phyloP scores from a whole-genome alignment of 768 basidiomycete species.

The Auricularia cornea region DNA sequence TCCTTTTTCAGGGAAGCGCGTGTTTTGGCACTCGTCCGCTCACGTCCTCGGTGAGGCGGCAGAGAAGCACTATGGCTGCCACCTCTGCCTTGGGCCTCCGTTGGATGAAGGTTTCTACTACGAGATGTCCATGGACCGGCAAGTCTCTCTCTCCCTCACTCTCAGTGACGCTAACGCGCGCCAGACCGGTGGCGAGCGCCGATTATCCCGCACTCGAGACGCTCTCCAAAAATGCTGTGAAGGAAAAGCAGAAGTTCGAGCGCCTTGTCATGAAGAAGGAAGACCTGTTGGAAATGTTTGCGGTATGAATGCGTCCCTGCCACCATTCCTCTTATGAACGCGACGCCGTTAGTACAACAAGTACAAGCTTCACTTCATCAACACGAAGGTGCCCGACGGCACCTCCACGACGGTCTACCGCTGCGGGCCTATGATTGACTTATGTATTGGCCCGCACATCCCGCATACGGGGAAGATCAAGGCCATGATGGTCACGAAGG shows the following conservation, averaged over 20 bases:
- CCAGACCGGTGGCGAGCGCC: constrained; percentile 51
- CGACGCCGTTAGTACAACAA: constrained; percentile 78
- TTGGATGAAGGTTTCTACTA: constrained; percentile 99
- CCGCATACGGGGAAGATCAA: constrained; percentile 98
- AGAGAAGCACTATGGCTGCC: constrained; percentile 94
- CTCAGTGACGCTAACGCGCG: constrained; percentile 26
- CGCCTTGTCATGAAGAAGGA: constrained; percentile 90
- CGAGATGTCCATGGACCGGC: constrained; percentile 77
- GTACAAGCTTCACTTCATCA: constrained; percentile 93
- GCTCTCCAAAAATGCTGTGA: constrained; percentile 75
- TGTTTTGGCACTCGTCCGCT: constrained; percentile 99
- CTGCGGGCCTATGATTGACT: constrained; percentile 96
- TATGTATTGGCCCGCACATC: constrained; percentile 95
- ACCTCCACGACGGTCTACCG: constrained; percentile 96
- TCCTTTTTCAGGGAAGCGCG: constrained; percentile 64
- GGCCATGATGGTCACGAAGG: constrained; percentile 94
- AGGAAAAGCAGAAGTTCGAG: constrained; percentile 97
- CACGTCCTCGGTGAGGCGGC: constrained; percentile 96
- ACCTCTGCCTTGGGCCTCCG: constrained; percentile 93
- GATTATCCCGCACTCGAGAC: constrained; percentile 91
- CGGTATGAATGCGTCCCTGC: constrained; percentile 38
- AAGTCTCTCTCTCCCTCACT: background rate
- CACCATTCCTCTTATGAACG: background rate
- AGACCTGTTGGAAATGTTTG: constrained; percentile 93
- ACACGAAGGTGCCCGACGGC: constrained; percentile 92